Evolutionary conservation across 768 basidiomycete species (phyloP), one percentile per base, ranked within the genome.

Genomic region (Termitomyces sp.): DNA sequence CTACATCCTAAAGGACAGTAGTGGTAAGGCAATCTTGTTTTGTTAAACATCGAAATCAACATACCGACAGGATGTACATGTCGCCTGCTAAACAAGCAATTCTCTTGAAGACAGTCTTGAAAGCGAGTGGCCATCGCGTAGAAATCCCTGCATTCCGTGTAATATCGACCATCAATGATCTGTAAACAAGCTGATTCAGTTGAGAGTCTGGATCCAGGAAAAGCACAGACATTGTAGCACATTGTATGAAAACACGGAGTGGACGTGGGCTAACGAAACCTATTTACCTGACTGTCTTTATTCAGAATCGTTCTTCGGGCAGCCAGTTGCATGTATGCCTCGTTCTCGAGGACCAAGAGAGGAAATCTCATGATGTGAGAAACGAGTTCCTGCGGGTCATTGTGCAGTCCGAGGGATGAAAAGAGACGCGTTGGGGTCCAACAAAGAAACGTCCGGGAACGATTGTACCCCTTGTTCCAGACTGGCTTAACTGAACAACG

Each of bases 131-230:
- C 83, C 84, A 92, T 88, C 57, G 84, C 81, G 61, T 84, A 75
- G 72, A 92, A 91, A 72, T 91, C 89, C 9, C 84, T 81, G 72
- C 90, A 92, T 57, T 74, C 71, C 16, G 85, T 84, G 75, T 90
- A 83, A 73, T 79, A 89, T 65, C 89, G 85, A 58, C 90, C 90
- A 70, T 92, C 90, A 62, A 90, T 85, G 64, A 92, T 80, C 90
- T 92, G 66, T 39, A 48, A 49, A 56, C 16, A 40, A 15, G 40
- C 13, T 13, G 51, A 18, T 45, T 44, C 28, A 45, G 33, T 18
- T 28, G 7, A 50, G 15, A 50, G 1, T 35, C 57, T 54, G 42
- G 42, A 39, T 22, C 7, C 12, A 12, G 28, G 15, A 7, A 33
- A 35, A 61, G 36, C 63, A 77, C 86, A 53, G 67, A 90, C 90